A percentile compares a stretch with the other conserved stretches of the same genome.
Evolutionary conservation across 176 grass and related monocot species (phyloP).

Genomic region (Lolium perenne): DNA sequence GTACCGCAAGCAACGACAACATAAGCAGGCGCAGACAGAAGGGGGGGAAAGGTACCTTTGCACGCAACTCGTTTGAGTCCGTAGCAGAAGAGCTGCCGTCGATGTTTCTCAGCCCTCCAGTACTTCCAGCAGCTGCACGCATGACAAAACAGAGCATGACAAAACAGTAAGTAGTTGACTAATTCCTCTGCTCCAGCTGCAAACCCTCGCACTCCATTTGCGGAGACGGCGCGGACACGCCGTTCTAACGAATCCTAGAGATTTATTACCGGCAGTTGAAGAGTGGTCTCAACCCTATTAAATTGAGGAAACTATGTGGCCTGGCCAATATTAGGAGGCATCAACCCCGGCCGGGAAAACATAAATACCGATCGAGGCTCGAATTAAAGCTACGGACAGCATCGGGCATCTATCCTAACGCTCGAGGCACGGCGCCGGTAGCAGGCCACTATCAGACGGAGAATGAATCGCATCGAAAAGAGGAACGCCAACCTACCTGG

Average conservation of each 20-base stretch:
- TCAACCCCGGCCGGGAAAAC: too few species aligned
- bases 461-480: neutral
- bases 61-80: slow-evolving; percentile 76
- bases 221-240: neutral
- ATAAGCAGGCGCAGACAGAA: neutral
- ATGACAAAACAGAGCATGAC: slow-evolving; percentile 7
- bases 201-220: neutral
- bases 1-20: slow-evolving; percentile 16
- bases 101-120: slow-evolving; percentile 58
- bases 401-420: neutral
- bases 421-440: neutral
- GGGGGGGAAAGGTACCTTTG: slow-evolving; percentile 52
- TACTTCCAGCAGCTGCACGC: slow-evolving; percentile 54
- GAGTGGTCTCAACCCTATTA: neutral
- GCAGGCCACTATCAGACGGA: neutral
- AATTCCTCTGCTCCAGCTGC: neutral
- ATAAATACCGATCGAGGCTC: slow-evolving; percentile 11
- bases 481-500: slow-evolving; percentile 58
- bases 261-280: too few species aligned
- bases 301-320: neutral
- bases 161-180: neutral
- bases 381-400: neutral
- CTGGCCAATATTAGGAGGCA: too few species aligned
- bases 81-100: slow-evolving; percentile 46
- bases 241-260: neutral